A percentile compares a stretch with the other conserved stretches of the same genome.
Conservation (phyloP, 2,329 filamentous ascomycete genomes). For the Aspergillus sp. region DNA sequence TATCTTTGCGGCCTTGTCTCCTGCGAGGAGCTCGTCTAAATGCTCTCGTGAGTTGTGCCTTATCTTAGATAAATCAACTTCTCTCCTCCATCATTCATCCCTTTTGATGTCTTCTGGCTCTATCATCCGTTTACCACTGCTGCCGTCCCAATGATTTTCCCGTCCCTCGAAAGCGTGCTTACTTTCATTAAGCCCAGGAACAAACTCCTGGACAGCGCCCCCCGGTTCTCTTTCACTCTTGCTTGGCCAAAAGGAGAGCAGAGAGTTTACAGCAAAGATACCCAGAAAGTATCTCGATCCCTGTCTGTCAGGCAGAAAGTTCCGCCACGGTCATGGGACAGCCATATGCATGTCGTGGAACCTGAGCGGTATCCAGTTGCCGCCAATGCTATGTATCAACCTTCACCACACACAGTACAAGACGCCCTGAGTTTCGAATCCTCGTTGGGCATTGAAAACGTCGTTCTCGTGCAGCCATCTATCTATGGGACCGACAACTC, state of each 20-base stretch:
- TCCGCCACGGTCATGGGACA: constrained; percentile 50
- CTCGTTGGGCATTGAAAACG: constrained; percentile 48
- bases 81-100: not conserved
- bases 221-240: constrained; percentile 12
- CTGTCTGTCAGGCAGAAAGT: constrained; percentile 18
- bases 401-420: constrained; percentile 45
- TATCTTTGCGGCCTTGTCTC: constrained; percentile 3
- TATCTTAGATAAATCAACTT: not conserved
- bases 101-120: not conserved
- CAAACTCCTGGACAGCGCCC: constrained; percentile 8
- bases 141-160: too few relatives aligned
- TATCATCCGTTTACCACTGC: constrained; percentile 6
- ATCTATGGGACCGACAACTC: constrained; percentile 59
- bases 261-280: constrained; percentile 4
- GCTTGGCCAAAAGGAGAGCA: constrained; percentile 2
- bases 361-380: constrained; percentile 48
- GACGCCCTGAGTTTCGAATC: constrained; percentile 51
- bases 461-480: constrained; percentile 59
- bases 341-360: constrained; percentile 61
- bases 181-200: constrained; percentile 18
- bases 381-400: constrained; percentile 48
- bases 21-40: constrained; percentile 4
- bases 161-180: constrained; percentile 9
- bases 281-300: not conserved
- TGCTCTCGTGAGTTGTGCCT: constrained; percentile 7